Conservation (phyloP, 208 protist species). For the Wallacemonas sp. region DNA sequence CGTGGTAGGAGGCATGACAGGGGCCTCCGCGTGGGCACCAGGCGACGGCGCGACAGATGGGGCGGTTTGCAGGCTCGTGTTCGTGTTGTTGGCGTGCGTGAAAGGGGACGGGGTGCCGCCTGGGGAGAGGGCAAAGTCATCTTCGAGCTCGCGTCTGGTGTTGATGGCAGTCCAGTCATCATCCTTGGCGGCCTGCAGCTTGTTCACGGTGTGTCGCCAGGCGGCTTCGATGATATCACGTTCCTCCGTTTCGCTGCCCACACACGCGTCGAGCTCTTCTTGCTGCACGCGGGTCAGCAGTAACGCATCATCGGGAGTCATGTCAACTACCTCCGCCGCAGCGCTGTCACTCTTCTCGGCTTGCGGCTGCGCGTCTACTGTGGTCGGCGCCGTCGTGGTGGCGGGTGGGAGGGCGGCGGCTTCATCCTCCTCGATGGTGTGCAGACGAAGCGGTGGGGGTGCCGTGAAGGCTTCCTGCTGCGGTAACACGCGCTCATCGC, state of each 20-base stretch:
- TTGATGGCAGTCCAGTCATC: conserved; percentile 34
- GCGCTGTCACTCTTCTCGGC: not conserved
- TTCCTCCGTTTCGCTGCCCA: conserved; percentile 31
- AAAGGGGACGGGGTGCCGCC: conserved; percentile 13
- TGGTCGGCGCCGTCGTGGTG: not conserved
- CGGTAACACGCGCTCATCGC: conserved; percentile 34
- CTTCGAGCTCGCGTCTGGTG: conserved; percentile 34
- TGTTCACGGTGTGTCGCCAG: conserved; percentile 34
- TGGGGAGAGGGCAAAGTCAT: conserved; percentile 59
- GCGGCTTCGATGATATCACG: conserved; percentile 37
- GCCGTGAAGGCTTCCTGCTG: conserved; percentile 33
- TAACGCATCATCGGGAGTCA: conserved; percentile 5
- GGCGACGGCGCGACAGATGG: not conserved
- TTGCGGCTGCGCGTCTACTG: not conserved
- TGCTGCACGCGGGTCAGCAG: conserved; percentile 21
- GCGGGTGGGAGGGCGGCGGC: not conserved
- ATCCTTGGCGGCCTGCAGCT: conserved; percentile 35
- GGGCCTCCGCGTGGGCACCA: not conserved
- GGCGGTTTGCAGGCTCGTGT: conserved; percentile 10
- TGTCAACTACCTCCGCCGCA: not conserved
- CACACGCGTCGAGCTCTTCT: conserved; percentile 15
- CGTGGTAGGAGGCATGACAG: not conserved
- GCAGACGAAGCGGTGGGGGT: conserved; percentile 58
- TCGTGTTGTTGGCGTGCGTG: conserved; percentile 10
- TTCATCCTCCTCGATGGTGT: conserved; percentile 74